Conservation (phyloP, 768 basidiomycete genomes). For the Rubroboletus pulcherrimus region DNA sequence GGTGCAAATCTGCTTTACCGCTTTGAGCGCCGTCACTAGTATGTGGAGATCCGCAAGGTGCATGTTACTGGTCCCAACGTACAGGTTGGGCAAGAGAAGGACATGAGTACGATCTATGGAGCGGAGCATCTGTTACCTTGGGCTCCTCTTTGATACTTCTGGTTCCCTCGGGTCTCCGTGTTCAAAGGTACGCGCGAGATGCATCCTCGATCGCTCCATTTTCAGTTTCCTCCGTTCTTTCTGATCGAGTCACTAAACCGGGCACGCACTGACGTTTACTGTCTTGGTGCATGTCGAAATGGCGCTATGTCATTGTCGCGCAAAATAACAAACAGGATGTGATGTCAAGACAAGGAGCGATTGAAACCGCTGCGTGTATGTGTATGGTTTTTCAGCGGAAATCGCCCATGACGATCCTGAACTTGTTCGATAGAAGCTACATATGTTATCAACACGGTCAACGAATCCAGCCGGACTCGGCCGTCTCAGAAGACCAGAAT, state of each 20-base stretch:
- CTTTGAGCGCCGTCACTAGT: slow-evolving; percentile 94
- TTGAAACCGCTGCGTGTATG: not conserved
- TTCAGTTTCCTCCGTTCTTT: not conserved
- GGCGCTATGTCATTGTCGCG: slow-evolving; percentile 57
- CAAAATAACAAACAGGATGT: slow-evolving; percentile 43
- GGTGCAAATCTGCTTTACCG: slow-evolving; percentile 90
- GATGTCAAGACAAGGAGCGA: not conserved
- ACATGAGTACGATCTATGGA: slow-evolving; percentile 90
- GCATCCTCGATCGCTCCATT: not conserved
- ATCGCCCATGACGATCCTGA: not conserved
- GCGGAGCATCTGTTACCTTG: slow-evolving; percentile 84
- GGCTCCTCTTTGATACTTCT: slow-evolving; percentile 60
- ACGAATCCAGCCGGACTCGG: no score
- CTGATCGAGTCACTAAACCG: not conserved
- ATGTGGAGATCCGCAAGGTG: slow-evolving; percentile 68
- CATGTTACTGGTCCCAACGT: slow-evolving; percentile 75
- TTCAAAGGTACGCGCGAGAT: slow-evolving; percentile 46
- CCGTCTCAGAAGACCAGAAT: no score
- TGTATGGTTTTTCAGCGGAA: not conserved
- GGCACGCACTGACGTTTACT: not conserved
- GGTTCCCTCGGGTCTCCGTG: slow-evolving; percentile 62
- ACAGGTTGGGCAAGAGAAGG: slow-evolving; percentile 63
- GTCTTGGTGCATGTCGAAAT: not conserved
- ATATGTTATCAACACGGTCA: not conserved
- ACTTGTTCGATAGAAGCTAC: no score